Conservation (phyloP, 2,329 filamentous ascomycete species). For the Neonectria faginata region DNA sequence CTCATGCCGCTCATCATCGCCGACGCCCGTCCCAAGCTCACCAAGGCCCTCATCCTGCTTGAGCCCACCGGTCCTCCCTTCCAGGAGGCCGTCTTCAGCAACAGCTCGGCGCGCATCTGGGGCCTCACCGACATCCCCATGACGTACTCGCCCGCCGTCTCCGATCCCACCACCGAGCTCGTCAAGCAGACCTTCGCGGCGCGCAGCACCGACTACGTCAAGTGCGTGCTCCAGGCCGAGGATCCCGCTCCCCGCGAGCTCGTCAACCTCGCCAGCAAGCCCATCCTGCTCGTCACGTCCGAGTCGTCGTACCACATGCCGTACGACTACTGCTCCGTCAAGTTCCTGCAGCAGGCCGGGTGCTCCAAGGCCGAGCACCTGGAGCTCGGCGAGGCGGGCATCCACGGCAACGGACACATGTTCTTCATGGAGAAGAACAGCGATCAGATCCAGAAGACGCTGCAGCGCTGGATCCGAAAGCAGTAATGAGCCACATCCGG, state of each 20-base stretch:
- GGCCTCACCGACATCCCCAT: conserved; percentile 63
- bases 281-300: conserved; percentile 37
- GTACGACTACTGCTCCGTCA: conserved; percentile 39
- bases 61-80: conserved; percentile 63
- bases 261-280: conserved; percentile 49
- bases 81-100: conserved; percentile 54
- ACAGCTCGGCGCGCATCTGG: conserved; percentile 51
- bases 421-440: conserved; percentile 44
- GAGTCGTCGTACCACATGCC: conserved; percentile 38
- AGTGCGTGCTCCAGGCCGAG: conserved; percentile 36
- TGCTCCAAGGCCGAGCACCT: conserved; percentile 37
- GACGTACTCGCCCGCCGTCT: conserved; percentile 57
- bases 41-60: conserved; percentile 56
- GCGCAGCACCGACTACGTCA: conserved; percentile 18
- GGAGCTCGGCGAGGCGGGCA: conserved; percentile 34
- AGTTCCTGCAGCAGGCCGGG: conserved; percentile 38
- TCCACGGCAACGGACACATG: conserved; percentile 43
- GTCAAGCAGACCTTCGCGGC: conserved; percentile 24
- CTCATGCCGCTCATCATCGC: conserved; percentile 49
- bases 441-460: conserved; percentile 30
- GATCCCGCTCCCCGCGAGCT: conserved; percentile 39
- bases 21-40: conserved; percentile 52
- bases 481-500: neutral
- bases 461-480: conserved; percentile 34
- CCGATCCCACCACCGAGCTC: conserved; percentile 31